phyloP scores from a whole-genome alignment of 306 rosid species.

The Pueraria montana region DNA sequence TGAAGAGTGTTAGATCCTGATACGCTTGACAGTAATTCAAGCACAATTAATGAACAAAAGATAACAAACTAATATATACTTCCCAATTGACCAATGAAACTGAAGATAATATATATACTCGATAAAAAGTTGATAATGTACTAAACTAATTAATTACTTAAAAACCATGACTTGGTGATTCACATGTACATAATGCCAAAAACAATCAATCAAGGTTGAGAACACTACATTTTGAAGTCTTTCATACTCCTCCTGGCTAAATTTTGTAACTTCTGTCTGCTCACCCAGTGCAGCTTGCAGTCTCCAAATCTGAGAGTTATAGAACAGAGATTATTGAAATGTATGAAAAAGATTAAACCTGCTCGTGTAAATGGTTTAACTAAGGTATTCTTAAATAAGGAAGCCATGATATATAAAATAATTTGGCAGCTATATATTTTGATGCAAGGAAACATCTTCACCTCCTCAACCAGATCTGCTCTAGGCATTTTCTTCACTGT shows the following conservation, averaged over 20 bases:
- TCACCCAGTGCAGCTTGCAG: constrained; percentile 90
- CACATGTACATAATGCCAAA: constrained; percentile 15
- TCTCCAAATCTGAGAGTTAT: constrained; percentile 75
- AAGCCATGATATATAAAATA: not conserved
- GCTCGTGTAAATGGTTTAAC: not conserved
- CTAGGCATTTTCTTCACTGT: constrained; percentile 90
- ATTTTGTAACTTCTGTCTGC: constrained; percentile 83
- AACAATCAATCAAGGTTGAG: constrained; percentile 34
- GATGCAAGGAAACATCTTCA: constrained; percentile 42
- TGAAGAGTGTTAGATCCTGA: constrained; percentile 22
- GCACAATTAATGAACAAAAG: constrained; percentile 34
- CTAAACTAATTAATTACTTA: not conserved
- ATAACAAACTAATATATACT: constrained; percentile 2
- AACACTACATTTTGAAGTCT: constrained; percentile 79
- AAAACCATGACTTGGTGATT: constrained; percentile 10
- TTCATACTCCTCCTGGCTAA: constrained; percentile 83
- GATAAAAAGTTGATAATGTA: not conserved
- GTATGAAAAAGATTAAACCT: constrained; percentile 13
- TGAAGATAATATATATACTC: not conserved
- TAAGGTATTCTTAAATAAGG: constrained; percentile 21
- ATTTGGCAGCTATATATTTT: constrained; percentile 6
- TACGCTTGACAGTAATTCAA: constrained; percentile 17
- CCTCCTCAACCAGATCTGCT: constrained; percentile 92
- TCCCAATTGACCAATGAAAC: not conserved
- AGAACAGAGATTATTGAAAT: constrained; percentile 39